Conservation (phyloP, 1,139 yeast species). For the Meyerozyma athensensis region DNA sequence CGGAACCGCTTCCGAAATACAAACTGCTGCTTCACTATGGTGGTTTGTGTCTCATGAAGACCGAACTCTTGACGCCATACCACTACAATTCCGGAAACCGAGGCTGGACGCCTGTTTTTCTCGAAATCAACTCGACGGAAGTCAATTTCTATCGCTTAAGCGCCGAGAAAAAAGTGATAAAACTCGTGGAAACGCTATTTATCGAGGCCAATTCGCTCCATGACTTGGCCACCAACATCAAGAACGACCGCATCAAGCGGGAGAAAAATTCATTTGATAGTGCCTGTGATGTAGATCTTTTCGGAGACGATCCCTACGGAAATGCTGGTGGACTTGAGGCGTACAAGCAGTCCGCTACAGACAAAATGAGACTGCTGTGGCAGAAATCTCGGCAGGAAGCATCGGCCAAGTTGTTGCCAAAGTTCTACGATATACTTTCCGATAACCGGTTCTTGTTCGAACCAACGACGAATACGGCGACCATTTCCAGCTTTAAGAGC, state of each 20-base stretch:
- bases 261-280: slow-evolving; percentile 1
- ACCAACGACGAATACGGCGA: slow-evolving; percentile 21
- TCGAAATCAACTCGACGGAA: slow-evolving; percentile 58
- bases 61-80: slow-evolving; percentile 38
- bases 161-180: slow-evolving; percentile 20
- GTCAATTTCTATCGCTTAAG: slow-evolving; percentile 37
- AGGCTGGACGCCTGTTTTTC: slow-evolving; percentile 44
- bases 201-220: slow-evolving; percentile 24
- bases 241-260: slow-evolving; percentile 10
- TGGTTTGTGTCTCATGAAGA: slow-evolving; percentile 32
- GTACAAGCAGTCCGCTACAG: slow-evolving; percentile 10
- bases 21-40: slow-evolving; percentile 28
- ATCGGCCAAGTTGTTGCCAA: slow-evolving; percentile 15
- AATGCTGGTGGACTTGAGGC: slow-evolving; percentile 13
- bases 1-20: slow-evolving; percentile 30
- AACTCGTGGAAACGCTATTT: slow-evolving; percentile 29
- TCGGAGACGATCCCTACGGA: slow-evolving; percentile 26
- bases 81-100: slow-evolving; percentile 21
- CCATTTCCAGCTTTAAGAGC: slow-evolving; percentile 15
- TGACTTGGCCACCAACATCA: slow-evolving; percentile 15
- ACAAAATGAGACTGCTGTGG: slow-evolving; percentile 16
- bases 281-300: slow-evolving; percentile 12
- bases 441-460: slow-evolving; percentile 36
- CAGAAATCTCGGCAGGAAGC: slow-evolving; percentile 12
- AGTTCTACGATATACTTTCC: slow-evolving; percentile 18